Conservation (phyloP, 495 filamentous ascomycete species). For the Hypoxylon lienhwacheense region DNA sequence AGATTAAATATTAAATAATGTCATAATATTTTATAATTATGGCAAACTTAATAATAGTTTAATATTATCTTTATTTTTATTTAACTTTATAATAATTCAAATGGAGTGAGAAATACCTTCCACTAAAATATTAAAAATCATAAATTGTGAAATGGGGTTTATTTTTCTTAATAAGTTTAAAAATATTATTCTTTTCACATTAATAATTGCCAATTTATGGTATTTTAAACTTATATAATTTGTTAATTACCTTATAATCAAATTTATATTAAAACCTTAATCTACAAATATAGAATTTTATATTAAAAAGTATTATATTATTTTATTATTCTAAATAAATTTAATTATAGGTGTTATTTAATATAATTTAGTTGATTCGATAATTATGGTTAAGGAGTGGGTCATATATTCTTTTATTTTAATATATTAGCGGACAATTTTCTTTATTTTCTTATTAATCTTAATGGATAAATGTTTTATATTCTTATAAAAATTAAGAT, state of each 20-base stretch:
- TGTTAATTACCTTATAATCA: not conserved
- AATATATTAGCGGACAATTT: too few relatives aligned
- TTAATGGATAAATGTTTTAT: too few relatives aligned
- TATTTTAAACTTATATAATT: not conserved
- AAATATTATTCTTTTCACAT: not conserved
- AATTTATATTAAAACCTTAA: not conserved
- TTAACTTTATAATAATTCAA: not conserved
- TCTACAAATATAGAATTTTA: not conserved
- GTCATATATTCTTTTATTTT: too few relatives aligned
- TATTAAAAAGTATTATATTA: not conserved
- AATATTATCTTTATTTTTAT: not conserved
- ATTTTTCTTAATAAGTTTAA: not conserved
- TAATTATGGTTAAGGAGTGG: too few relatives aligned
- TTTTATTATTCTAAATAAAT: not conserved
- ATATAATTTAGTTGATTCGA: too few relatives aligned
- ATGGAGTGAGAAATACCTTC: not conserved
- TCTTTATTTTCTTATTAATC: too few relatives aligned
- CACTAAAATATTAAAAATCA: not conserved
- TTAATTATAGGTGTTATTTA: not conserved
- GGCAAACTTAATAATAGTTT: not conserved
- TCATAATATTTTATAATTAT: not conserved
- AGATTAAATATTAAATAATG: not conserved
- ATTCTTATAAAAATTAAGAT: too few relatives aligned
- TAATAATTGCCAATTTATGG: not conserved
- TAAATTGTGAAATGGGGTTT: not conserved